Conservation (phyloP, 148 eudicot species). For the Chenopodium suecicum region DNA sequence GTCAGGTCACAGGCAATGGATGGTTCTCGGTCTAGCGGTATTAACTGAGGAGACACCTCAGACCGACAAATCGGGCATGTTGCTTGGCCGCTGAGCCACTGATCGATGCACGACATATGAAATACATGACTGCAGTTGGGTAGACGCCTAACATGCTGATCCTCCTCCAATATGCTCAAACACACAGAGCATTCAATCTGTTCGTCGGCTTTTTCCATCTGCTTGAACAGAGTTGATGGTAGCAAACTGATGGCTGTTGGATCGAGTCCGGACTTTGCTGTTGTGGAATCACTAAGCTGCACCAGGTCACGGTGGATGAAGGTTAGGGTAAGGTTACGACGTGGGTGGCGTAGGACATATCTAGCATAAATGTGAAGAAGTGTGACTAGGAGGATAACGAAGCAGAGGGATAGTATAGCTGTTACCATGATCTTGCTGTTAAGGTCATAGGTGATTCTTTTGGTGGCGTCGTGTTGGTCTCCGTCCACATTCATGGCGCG, state of each 20-base stretch:
- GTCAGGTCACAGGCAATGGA: constrained; percentile 21
- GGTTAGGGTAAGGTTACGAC: constrained; percentile 20
- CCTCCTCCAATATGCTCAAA: constrained; percentile 41
- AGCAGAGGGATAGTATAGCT: constrained; percentile 28
- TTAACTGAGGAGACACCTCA: constrained; percentile 38
- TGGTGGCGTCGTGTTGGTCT: neutral
- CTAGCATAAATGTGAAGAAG: constrained; percentile 42
- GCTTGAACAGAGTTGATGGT: constrained; percentile 37
- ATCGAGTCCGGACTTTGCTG: constrained; percentile 45
- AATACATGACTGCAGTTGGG: constrained; percentile 62
- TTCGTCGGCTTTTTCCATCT: neutral
- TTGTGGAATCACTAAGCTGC: neutral
- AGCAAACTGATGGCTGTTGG: constrained; percentile 40
- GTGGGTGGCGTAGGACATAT: constrained; percentile 28
- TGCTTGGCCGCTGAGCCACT: constrained; percentile 43
- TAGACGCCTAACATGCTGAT: constrained; percentile 36
- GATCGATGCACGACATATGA: constrained; percentile 60
- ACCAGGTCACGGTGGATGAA: constrained; percentile 12
- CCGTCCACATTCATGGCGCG: neutral
- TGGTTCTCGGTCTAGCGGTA: constrained; percentile 36
- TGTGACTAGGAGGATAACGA: constrained; percentile 37
- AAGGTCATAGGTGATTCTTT: constrained; percentile 8
- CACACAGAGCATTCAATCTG: constrained; percentile 48
- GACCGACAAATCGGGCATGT: constrained; percentile 67
- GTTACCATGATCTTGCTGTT: constrained; percentile 36